Base-by-base conservation (phyloP, 805 yeast genomes). In the Candida tallmaniae region DNA sequence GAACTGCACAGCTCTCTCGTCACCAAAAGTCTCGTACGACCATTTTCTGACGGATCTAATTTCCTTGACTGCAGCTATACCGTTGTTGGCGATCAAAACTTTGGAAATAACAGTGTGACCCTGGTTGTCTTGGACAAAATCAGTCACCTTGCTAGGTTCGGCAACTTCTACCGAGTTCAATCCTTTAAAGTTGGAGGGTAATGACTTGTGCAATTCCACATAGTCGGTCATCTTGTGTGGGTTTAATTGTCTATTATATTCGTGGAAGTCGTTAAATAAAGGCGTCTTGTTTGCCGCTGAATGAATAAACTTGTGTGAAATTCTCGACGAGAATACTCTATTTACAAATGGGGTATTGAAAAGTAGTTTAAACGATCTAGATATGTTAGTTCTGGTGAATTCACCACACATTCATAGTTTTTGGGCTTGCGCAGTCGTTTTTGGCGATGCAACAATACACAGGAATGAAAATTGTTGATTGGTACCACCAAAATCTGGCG, bases 21-120 rank as follows among this genome's bases (percentile, higher is more conserved):
- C 81, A 44, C 96, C 96, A 66, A 93, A 93, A n/a, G 97, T 88
- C 61, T 93, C 97, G 63, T 93, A 93, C 17, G 98, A 89, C 99
- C 99, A 93, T 72, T 90, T 93, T 65, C 98, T 79, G 28, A 93
- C 89, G 7, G 96, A 86, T 52, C 99, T 76, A 59, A 93, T 94
- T 68, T 93, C 97, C 62, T 93, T 93, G 40, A 93, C 99, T 31
- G 99, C 99, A 13, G 95, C 98, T 60, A 93, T 94, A 77, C 99
- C 99, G 58, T 93, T 93, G 64, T 94, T 94, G 40, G 99, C 97
- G 53, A 93, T 93, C 46, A 93, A 73, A 23, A 93, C 82, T 50
- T 79, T 82, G 36, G 82, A 74, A 51, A 93, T 87, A 31, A 93
- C 95, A 5, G 98, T 88, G 68, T 93, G 99, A 56, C 99, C 99